Evolutionary conservation across 2,329 filamentous ascomycete genomes (phyloP), one percentile per base, ranked within the genome.

Genomic region (Blastomyces gilchristii): DNA sequence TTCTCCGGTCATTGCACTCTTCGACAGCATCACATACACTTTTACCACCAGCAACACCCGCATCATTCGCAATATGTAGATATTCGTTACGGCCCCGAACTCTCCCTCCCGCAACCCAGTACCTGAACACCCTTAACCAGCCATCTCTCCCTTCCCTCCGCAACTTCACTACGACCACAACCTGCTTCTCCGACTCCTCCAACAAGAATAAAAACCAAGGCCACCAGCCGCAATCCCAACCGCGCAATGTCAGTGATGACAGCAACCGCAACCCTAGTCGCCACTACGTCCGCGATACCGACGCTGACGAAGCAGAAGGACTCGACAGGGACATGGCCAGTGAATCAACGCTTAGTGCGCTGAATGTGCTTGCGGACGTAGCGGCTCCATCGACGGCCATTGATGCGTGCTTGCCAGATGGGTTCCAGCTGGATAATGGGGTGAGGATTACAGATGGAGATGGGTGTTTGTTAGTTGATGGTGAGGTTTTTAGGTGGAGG

Each of bases 401-500:
- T 56, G 91, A 97, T 69, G 86, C 88, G 6, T 96, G 90, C 77
- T 85, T 89, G 64, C 79, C 83, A 64, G 87, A 93, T 69, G 94
- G 94, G 1, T 99, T 99, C 75, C 85, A 88, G 67, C 80, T 99
- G 56, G 89, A 94, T 76, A 95, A 87, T 69, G 91, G 92, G 12
- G 78, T 89, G 45, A 86, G 84, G 61, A 85, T 96, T 39, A 77
- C 79, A 1, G 85, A 84, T 56, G 87, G 87, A 0, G 82, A 85
- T 60, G 93, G 91, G 0, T 83, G 91, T 34, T 73, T 99, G 65
- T 81, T 99, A 5, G 83, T 97, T 1, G 87, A 86, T 50, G 93
- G 93, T 6, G 91, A 97, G 75, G 91, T 88, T 0, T 97, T 97
- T 74, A 78, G 81, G 60, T 99, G 94, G 94, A 80, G 84, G 72